Percentiles rank a stretch among this genome's conserved stretches.
Evolutionary conservation across 495 filamentous ascomycete species (phyloP).

Genomic region (Evernia prunastri): DNA sequence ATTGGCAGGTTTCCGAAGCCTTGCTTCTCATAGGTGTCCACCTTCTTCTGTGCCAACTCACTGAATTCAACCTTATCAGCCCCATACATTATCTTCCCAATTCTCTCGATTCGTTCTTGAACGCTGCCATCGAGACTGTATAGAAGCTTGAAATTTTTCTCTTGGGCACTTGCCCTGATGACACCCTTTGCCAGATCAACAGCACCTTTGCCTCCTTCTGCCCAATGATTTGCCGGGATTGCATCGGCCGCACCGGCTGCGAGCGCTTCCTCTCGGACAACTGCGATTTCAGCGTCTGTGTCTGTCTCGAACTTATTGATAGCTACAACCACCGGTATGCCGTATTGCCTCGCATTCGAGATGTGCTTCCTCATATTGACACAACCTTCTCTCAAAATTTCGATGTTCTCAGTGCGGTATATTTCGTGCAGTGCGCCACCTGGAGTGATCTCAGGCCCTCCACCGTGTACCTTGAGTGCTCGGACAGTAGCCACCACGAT

Average conservation of each 20-base stretch:
- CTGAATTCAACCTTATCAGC: constrained; percentile 86
- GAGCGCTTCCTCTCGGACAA: constrained; percentile 83
- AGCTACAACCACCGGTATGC: constrained; percentile 92
- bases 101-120: constrained; percentile 85
- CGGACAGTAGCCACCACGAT: constrained; percentile 94
- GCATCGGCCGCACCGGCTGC: constrained; percentile 91
- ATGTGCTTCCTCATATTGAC: constrained; percentile 94
- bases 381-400: constrained; percentile 81
- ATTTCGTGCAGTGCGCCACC: constrained; percentile 75
- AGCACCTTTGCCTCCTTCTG: constrained; percentile 87
- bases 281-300: constrained; percentile 83
- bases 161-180: constrained; percentile 72
- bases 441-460: constrained; percentile 83
- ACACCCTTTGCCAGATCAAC: constrained; percentile 84
- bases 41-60: constrained; percentile 89
- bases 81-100: constrained; percentile 90
- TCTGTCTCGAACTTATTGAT: constrained; percentile 96
- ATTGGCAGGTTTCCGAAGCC: constrained; percentile 89
- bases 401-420: constrained; percentile 89
- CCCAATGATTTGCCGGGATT: constrained; percentile 93
- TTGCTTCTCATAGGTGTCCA: constrained; percentile 88
- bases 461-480: constrained; percentile 93
- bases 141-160: constrained; percentile 83
- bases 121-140: constrained; percentile 76
- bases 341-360: constrained; percentile 76